A percentile compares a stretch with the other conserved stretches of the same genome.
These are phyloP conservation scores for Laetiporus sulphureus DNA, from an alignment of 1,284 basidiomycete genomes.

Conservation along the genomic window DNA sequence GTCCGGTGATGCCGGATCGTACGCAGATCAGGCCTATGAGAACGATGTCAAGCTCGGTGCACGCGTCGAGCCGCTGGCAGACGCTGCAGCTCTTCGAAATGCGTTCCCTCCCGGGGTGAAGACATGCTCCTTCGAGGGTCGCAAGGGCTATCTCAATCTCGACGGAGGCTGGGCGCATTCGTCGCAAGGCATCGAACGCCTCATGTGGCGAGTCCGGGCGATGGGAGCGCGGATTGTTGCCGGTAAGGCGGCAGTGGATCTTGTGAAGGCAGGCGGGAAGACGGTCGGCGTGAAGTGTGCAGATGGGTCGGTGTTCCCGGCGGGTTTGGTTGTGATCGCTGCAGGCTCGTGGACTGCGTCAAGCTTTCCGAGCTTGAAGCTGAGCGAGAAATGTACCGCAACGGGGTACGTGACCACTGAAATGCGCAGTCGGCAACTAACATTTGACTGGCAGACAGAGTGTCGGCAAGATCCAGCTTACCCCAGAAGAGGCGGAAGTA, in stretches of 20 bases:
- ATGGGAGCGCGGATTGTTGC: slow-evolving; percentile 59
- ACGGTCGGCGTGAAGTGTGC: slow-evolving; percentile 60
- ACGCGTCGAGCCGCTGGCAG: slow-evolving; percentile 34
- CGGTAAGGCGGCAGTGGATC: slow-evolving; percentile 48
- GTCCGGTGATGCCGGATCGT: slow-evolving; percentile 27
- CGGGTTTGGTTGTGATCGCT: slow-evolving; percentile 58
- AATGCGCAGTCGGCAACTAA: too few species aligned
- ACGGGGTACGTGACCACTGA: slow-evolving; percentile 59
- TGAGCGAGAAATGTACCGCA: slow-evolving; percentile 49
- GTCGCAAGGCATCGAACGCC: slow-evolving; percentile 52
- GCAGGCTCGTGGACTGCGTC: slow-evolving; percentile 83
- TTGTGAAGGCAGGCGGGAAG: slow-evolving; percentile 35
- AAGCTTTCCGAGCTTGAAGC: slow-evolving; percentile 54
- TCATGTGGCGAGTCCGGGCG: slow-evolving; percentile 50
- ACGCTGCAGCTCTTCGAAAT: slow-evolving; percentile 32
- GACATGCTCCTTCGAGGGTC: slow-evolving; percentile 28
- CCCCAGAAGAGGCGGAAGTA: slow-evolving; percentile 52
- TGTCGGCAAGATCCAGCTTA: slow-evolving; percentile 71
- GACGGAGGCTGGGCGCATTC: slow-evolving; percentile 87
- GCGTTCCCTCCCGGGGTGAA: slow-evolving; percentile 37
- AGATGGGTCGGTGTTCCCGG: slow-evolving; percentile 51
- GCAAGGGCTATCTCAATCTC: slow-evolving; percentile 61
- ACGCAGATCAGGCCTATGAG: slow-evolving; percentile 42
- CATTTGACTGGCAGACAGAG: slow-evolving; percentile 50
- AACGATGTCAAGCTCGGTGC: slow-evolving; percentile 56